Percentiles rank a stretch among this genome's conserved stretches.
These are phyloP conservation scores for Harringtonia aguacate DNA, from an alignment of 2,329 filamentous ascomycete genomes.

Conservation along the genomic window DNA sequence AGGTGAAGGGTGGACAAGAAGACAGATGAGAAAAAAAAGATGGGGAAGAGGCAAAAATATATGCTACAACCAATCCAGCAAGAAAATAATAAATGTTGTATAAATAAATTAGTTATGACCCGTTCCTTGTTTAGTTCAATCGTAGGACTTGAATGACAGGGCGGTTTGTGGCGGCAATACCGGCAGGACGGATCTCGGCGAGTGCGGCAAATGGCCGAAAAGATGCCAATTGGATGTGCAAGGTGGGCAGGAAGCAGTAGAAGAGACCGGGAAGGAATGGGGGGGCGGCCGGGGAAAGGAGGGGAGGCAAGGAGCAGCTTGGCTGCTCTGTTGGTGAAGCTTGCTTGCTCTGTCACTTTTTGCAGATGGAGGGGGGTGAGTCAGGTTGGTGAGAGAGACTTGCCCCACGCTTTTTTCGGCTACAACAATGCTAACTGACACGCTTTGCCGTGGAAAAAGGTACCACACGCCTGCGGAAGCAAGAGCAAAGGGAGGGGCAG, in stretches of 20 bases:
- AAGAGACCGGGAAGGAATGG: too few relatives aligned
- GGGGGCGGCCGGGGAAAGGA: too few relatives aligned
- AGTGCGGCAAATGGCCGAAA: slow-evolving; percentile 1
- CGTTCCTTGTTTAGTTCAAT: too few relatives aligned
- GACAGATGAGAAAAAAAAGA: too few relatives aligned
- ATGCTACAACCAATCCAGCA: too few relatives aligned
- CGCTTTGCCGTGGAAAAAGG: slow-evolving; percentile 7
- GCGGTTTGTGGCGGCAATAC: slow-evolving; percentile 7
- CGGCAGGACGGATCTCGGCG: slow-evolving; percentile 5
- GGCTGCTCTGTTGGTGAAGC: background rate
- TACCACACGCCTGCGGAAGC: slow-evolving; percentile 3
- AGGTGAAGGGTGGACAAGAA: too few relatives aligned
- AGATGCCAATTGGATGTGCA: background rate
- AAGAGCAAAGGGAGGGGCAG: background rate
- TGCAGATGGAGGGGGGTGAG: background rate
- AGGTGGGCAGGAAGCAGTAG: background rate
- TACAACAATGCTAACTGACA: background rate
- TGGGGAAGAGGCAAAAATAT: too few relatives aligned
- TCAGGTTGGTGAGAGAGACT: background rate
- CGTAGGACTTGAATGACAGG: too few relatives aligned
- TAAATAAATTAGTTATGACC: too few relatives aligned
- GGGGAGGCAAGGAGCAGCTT: too few relatives aligned
- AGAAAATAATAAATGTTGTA: too few relatives aligned
- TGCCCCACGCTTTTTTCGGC: background rate
- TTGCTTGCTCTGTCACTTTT: background rate